Evolutionary conservation across 2,329 filamentous ascomycete genomes (phyloP).

Genomic region (Aciculosporium take): DNA sequence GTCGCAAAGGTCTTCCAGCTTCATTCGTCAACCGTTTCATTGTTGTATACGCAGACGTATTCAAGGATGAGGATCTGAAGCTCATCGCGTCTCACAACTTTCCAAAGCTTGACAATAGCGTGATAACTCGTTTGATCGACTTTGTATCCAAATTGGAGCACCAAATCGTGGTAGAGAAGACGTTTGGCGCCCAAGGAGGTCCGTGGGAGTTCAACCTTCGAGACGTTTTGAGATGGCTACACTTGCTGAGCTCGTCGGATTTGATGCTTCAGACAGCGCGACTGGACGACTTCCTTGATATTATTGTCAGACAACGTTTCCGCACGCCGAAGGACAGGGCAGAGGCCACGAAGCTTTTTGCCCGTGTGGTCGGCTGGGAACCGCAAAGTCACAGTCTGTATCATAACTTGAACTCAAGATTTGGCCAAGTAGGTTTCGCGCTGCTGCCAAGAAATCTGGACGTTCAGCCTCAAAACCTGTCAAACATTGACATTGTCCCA

Average conservation of each 20-base stretch:
- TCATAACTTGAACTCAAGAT: constrained; percentile 50
- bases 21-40: constrained; percentile 98
- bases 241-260: constrained; percentile 39
- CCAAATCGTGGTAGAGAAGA: constrained; percentile 45
- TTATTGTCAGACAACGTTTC: constrained; percentile 80
- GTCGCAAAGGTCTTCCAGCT: constrained; percentile 81
- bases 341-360: constrained; percentile 52
- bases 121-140: constrained; percentile 53
- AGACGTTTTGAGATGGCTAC: constrained; percentile 79
- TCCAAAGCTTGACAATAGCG: constrained; percentile 42
- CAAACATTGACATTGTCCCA: constrained; percentile 33
- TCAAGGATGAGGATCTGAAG: constrained; percentile 65
- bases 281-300: constrained; percentile 61
- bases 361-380: constrained; percentile 41
- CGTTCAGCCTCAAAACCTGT: constrained; percentile 36
- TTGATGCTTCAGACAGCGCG: constrained; percentile 45
- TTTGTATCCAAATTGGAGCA: constrained; percentile 73
- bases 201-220: constrained; percentile 96
- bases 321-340: constrained; percentile 54
- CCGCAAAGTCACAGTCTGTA: constrained; percentile 50
- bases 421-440: constrained; percentile 71
- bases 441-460: constrained; percentile 46
- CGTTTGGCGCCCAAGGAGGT: constrained; percentile 49
- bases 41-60: constrained; percentile 90
- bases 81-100: constrained; percentile 72